Evolutionary conservation across 192 early-diverging fungal genomes (phyloP).

Genomic region (Haplosporangium gracile): DNA sequence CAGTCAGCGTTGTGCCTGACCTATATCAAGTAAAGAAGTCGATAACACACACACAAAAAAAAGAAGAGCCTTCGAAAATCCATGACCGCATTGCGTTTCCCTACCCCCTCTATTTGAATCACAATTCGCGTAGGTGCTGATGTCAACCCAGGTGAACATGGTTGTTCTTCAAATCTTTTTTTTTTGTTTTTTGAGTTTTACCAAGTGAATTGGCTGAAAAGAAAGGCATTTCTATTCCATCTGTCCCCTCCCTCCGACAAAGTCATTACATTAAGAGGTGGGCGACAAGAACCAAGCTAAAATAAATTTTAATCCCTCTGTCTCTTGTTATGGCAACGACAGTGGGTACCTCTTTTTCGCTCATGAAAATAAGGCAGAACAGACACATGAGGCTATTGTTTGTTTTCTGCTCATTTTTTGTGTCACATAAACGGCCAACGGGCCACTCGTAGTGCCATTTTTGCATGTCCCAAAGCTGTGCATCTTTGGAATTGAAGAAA

Average conservation of each 20-base stretch:
- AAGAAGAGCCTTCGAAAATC: background rate
- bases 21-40: background rate
- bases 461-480: background rate
- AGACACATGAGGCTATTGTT: background rate
- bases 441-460: background rate
- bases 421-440: conserved; percentile 1
- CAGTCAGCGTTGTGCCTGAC: background rate
- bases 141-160: background rate
- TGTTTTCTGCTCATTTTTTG: background rate
- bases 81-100: background rate
- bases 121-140: background rate
- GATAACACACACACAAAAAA: no score
- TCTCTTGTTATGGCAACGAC: no score
- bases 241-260: no score
- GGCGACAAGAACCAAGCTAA: no score
- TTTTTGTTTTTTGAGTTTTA: background rate
- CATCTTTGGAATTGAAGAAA: background rate
- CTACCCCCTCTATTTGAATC: background rate
- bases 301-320: no score
- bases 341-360: no score
- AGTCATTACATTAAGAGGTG: no score
- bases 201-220: background rate
- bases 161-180: no score
- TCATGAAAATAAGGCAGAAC: no score
- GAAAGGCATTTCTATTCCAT: background rate